phyloP scores from a whole-genome alignment of 75 land plant species.

The Ceratopteris richardii region DNA sequence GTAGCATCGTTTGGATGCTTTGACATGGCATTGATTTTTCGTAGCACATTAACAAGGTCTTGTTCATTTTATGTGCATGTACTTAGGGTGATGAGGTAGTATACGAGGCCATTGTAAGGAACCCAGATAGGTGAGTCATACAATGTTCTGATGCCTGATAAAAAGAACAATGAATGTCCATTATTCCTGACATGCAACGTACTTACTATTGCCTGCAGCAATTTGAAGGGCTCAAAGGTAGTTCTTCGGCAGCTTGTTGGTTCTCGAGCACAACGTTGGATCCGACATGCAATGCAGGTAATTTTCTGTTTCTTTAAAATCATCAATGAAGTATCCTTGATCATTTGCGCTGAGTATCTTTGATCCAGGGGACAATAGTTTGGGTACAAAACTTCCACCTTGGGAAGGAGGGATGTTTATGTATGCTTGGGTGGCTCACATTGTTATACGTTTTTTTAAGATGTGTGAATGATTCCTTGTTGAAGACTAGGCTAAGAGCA shows the following conservation, averaged over 20 bases:
- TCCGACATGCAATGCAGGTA: constrained; percentile 76
- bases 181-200: neutral
- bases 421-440: too few relatives aligned
- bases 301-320: too few relatives aligned
- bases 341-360: too few relatives aligned
- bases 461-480: too few relatives aligned
- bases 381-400: too few relatives aligned
- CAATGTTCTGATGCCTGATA: neutral
- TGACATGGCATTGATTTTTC: too few relatives aligned
- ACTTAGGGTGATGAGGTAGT: constrained; percentile 69
- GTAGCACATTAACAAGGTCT: too few relatives aligned
- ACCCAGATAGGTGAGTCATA: constrained; percentile 42
- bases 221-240: constrained; percentile 60
- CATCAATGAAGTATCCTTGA: too few relatives aligned
- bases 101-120: constrained; percentile 66
- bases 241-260: constrained; percentile 66
- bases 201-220: constrained; percentile 23
- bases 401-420: too few relatives aligned
- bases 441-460: too few relatives aligned
- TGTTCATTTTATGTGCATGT: neutral
- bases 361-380: too few relatives aligned
- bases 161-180: neutral
- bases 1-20: neutral
- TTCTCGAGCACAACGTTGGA: constrained; percentile 70
- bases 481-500: too few relatives aligned